Base-by-base conservation (phyloP, 1,139 yeast genomes). In the Geotrichum citri-aurantii region DNA sequence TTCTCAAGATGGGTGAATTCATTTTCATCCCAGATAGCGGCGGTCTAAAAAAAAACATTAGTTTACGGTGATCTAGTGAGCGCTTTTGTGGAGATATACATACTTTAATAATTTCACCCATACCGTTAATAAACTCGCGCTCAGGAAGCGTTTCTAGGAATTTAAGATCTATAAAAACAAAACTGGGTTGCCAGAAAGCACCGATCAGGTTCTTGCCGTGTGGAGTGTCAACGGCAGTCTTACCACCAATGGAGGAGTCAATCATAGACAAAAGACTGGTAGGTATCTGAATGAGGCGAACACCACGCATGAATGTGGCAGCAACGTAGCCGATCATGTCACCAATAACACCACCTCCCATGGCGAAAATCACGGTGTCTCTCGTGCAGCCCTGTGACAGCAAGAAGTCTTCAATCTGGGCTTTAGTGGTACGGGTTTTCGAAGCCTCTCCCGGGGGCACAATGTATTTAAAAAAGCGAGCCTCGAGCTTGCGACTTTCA, bases 291-390 rank as follows among this genome's bases (percentile, higher is more conserved):
- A 91, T 85, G 62, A 91, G 89, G 64, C 97, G 81, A 19, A 95
- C 96, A 58, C 99, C 99, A 72, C 99, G 83, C 99, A 95, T 95
- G 73, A 93, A 95, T 4, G 99, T 93, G 31, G 99, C 95, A 21
- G 99, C 99, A 54, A 93, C 98, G 71, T 85, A 95, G 4, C 99
- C 99, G 67, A 93, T 89, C 99, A 95, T 93, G 71, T 95, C 99
- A 59, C 99, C 99, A 74, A 95, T 92, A 57, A 95, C 95, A 66
- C 99, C 99, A 64, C 99, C 99, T 61, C 99, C 99, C 62, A 95
- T 83, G 3, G 99, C 99, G 60, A 95, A 75, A 60, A 95, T 85
- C 27, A 95, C 92, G 2, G 98, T 91, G 71, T 95, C 99, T 74
- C 99, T 82, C 29, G 98, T 93, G 74, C 99, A 95, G 27, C 96